A percentile compares a stretch with the other conserved stretches of the same genome.
Conservation (phyloP, 1,284 basidiomycete species). For the Fomitopsis pinicola region DNA sequence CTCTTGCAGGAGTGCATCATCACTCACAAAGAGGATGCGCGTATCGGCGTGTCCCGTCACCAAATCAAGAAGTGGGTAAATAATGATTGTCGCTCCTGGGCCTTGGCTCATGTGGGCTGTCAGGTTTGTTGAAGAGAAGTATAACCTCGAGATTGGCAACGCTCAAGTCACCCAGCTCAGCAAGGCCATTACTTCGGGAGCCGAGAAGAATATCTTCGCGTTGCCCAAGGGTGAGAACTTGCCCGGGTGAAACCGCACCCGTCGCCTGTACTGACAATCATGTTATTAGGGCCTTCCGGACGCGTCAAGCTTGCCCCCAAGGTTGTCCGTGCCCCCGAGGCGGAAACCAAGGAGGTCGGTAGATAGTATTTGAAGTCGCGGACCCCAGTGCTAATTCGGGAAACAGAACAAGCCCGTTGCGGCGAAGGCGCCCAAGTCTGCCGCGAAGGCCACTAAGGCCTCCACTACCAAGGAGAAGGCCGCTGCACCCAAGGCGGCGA, state of each 20-base stretch:
- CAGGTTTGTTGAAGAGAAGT: constrained; percentile 74
- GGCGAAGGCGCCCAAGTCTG: constrained; percentile 12
- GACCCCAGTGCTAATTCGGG: constrained; percentile 7
- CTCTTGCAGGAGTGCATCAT: constrained; percentile 73
- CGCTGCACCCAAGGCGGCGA: constrained; percentile 17
- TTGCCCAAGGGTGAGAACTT: constrained; percentile 76
- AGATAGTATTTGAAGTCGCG: background rate
- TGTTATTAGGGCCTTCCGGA: constrained; percentile 59
- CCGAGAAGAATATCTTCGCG: constrained; percentile 75
- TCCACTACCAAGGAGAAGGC: constrained; percentile 20
- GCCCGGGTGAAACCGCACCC: constrained; percentile 3
- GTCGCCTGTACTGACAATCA: constrained; percentile 2
- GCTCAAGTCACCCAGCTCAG: constrained; percentile 80
- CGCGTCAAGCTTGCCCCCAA: constrained; percentile 84
- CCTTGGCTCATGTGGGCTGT: constrained; percentile 3
- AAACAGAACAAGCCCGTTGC: constrained; percentile 52
- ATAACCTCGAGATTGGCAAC: constrained; percentile 74
- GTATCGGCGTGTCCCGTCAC: constrained; percentile 83
- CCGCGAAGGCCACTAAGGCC: constrained; percentile 15
- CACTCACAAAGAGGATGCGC: constrained; percentile 72
- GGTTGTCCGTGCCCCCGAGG: constrained; percentile 40
- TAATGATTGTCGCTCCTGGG: background rate
- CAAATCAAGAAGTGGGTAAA: constrained; percentile 82
- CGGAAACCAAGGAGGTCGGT: constrained; percentile 65
- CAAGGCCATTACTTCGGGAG: constrained; percentile 77